A percentile compares a stretch with the other conserved stretches of the same genome.
Conservation (phyloP, 257 asterid species). For the Capsicum pubescens region DNA sequence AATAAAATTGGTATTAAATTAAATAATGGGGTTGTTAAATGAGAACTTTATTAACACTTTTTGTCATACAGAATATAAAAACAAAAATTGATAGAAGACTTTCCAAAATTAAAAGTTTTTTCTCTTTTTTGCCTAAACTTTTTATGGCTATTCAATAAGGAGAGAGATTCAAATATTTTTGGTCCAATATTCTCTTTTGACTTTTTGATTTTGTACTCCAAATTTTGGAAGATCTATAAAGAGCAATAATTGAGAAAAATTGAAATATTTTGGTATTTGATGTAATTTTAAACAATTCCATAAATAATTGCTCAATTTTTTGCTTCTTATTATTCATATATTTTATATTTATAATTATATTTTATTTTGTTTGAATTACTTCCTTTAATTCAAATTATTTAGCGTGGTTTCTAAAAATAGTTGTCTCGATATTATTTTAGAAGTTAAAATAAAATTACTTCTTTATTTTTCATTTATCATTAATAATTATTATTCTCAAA, state of each 20-base stretch:
- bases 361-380: background rate
- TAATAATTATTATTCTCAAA: too few species aligned
- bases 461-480: too few species aligned
- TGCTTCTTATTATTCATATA: background rate
- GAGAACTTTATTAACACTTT: background rate
- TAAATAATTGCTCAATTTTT: background rate
- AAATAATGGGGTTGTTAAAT: background rate
- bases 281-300: background rate
- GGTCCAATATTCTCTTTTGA: background rate
- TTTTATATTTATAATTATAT: background rate
- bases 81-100: background rate
- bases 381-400: background rate
- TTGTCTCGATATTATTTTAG: too few species aligned
- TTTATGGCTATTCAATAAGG: conserved; percentile 10
- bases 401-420: too few species aligned
- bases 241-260: background rate
- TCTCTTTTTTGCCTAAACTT: background rate
- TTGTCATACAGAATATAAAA: background rate
- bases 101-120: background rate
- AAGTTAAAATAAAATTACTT: too few species aligned
- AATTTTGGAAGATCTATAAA: background rate
- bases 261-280: background rate
- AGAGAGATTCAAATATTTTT: background rate
- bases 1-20: background rate
- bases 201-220: background rate